Percentiles rank a stretch among this genome's conserved stretches.
phyloP scores from a whole-genome alignment of 2,329 filamentous ascomycete species.

The Neodidymelliopsis sp. region DNA sequence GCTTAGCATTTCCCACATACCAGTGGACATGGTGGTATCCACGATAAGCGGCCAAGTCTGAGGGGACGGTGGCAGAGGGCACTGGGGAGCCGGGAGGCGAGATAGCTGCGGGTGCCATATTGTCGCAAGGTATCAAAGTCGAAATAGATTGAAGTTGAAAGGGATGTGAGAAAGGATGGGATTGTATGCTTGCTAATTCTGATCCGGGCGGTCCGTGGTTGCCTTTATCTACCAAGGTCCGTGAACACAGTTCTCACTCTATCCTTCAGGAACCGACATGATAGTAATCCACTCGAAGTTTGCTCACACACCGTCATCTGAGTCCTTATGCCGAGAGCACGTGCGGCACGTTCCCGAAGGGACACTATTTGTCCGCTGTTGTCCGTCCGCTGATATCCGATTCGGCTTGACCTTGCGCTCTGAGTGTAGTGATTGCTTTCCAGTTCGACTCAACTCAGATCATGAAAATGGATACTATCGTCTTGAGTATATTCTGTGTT shows the following conservation, averaged over 20 bases:
- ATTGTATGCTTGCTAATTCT: slow-evolving; percentile 4
- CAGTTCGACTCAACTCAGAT: too few relatives aligned
- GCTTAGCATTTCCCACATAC: slow-evolving; percentile 97
- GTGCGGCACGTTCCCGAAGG: slow-evolving; percentile 28
- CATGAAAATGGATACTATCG: too few relatives aligned
- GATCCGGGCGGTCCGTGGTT: background rate
- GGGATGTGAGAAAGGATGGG: background rate
- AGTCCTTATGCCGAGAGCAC: slow-evolving; percentile 39
- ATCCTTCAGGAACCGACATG: slow-evolving; percentile 35
- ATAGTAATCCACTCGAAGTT: slow-evolving; percentile 21
- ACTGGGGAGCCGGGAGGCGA: slow-evolving; percentile 54
- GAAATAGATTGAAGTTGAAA: background rate
- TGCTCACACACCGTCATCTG: slow-evolving; percentile 29
- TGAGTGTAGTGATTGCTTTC: background rate
- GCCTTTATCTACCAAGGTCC: slow-evolving; percentile 25
- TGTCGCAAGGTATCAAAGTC: slow-evolving; percentile 3
- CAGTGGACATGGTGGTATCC: slow-evolving; percentile 94
- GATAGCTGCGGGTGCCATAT: slow-evolving; percentile 45
- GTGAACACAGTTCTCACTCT: slow-evolving; percentile 11
- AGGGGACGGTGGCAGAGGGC: slow-evolving; percentile 29
- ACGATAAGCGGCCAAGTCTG: slow-evolving; percentile 64
- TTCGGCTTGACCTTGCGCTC: background rate
- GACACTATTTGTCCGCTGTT: slow-evolving; percentile 25
- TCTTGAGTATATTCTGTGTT: too few relatives aligned
- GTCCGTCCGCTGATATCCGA: slow-evolving; percentile 35